These are phyloP conservation scores for Adansonia digitata DNA, from an alignment of 345 rosid species.

Conservation along the genomic window DNA sequence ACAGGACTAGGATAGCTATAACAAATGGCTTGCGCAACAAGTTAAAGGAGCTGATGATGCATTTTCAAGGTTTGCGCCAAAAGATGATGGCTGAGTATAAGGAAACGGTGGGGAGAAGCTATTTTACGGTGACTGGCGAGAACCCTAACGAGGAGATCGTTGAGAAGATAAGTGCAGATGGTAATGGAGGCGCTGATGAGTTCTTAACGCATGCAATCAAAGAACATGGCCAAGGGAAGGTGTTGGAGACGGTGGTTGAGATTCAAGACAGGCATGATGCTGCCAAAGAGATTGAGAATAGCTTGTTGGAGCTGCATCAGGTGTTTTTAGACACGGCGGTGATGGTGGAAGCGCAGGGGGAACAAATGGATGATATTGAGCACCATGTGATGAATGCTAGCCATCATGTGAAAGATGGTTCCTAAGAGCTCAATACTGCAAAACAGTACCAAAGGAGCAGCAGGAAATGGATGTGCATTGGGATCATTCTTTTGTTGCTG, in stretches of 20 bases:
- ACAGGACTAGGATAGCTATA: constrained; percentile 74
- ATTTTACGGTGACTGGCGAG: constrained; percentile 88
- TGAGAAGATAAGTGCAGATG: constrained; percentile 72
- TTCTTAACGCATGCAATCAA: constrained; percentile 63
- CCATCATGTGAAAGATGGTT: constrained; percentile 75
- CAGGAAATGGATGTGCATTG: constrained; percentile 81
- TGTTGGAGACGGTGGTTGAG: constrained; percentile 84
- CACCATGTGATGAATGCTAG: constrained; percentile 82
- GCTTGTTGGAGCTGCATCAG: constrained; percentile 86
- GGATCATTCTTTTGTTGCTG: constrained; percentile 55
- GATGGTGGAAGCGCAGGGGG: constrained; percentile 91
- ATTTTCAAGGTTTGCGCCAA: constrained; percentile 84
- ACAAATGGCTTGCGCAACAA: constrained; percentile 79
- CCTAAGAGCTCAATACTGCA: constrained; percentile 65
- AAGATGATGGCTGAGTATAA: constrained; percentile 88
- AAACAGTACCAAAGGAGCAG: constrained; percentile 64
- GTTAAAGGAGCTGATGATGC: constrained; percentile 89
- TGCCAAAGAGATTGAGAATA: constrained; percentile 90
- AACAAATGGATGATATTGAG: constrained; percentile 90
- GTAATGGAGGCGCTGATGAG: constrained; percentile 70
- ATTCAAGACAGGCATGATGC: constrained; percentile 88
- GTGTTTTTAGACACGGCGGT: constrained; percentile 94
- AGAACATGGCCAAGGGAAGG: constrained; percentile 93
- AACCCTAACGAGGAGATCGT: constrained; percentile 75
- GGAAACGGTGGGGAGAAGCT: constrained; percentile 85